A percentile compares a stretch with the other conserved stretches of the same genome.
Conservation (phyloP, 2,329 filamentous ascomycete species). For the Hymenoscyphus occultus region DNA sequence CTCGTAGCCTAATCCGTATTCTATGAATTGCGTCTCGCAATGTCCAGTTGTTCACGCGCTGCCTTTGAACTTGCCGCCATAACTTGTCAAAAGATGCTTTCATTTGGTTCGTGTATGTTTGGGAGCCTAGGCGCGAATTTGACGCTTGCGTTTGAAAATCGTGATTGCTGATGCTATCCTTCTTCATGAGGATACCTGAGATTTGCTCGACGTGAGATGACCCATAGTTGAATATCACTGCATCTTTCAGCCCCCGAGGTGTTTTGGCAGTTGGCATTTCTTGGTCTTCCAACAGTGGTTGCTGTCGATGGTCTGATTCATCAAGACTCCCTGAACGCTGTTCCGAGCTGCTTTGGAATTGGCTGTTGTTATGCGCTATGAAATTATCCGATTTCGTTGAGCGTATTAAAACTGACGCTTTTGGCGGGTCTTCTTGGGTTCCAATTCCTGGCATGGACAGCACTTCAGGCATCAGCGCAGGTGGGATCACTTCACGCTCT, state of each 20-base stretch:
- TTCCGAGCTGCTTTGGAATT: neutral
- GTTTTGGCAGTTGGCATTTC: neutral
- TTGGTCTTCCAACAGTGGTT: neutral
- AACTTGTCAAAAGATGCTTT: constrained; percentile 12
- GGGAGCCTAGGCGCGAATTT: neutral
- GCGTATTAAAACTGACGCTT: neutral
- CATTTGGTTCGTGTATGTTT: neutral
- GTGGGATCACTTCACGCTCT: neutral
- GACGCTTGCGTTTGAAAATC: neutral
- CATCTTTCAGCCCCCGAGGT: neutral
- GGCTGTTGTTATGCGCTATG: neutral
- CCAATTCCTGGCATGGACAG: neutral
- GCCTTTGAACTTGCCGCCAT: constrained; percentile 7
- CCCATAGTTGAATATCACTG: neutral
- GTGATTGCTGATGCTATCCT: neutral
- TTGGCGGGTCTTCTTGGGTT: neutral
- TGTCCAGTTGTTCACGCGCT: constrained; percentile 14
- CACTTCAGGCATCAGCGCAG: neutral
- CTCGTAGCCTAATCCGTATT: constrained; percentile 13
- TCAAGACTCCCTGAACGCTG: neutral
- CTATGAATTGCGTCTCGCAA: constrained; percentile 18
- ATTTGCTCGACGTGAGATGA: neutral
- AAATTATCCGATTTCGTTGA: neutral
- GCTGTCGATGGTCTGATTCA: neutral
- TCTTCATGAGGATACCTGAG: neutral